These are phyloP conservation scores for Spergularia azorica DNA, from an alignment of 179 eudicot genomes.

Conservation along the genomic window DNA sequence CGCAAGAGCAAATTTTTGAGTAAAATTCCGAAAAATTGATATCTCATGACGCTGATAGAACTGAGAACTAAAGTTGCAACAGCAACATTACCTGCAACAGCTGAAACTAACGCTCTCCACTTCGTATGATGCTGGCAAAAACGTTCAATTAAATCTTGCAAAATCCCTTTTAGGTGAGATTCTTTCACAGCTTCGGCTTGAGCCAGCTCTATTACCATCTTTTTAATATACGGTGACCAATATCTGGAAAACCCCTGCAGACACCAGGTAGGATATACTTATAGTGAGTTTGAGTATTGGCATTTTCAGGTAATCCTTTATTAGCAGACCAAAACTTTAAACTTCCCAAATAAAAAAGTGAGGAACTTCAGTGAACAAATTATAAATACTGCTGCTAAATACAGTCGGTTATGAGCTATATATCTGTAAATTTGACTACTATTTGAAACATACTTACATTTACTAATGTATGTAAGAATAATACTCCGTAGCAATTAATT, in stretches of 20 bases:
- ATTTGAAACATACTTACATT: not conserved
- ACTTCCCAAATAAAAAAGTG: not conserved
- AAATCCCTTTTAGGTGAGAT: conserved; percentile 72
- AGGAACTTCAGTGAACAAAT: not conserved
- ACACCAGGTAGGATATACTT: conserved; percentile 4
- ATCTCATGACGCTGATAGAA: not conserved
- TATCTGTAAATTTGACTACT: not conserved
- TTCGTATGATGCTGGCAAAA: conserved; percentile 84
- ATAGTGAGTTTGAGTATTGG: not conserved
- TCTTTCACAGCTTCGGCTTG: conserved; percentile 86
- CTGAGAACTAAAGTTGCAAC: conserved; percentile 10
- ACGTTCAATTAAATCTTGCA: conserved; percentile 72
- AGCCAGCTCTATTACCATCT: conserved; percentile 62
- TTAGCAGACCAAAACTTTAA: not conserved
- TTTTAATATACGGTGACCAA: conserved; percentile 83
- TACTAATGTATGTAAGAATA: too few species aligned
- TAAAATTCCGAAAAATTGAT: not conserved
- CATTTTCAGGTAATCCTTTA: not conserved
- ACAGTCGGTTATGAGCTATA: not conserved
- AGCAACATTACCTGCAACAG: conserved; percentile 66
- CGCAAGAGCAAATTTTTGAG: not conserved
- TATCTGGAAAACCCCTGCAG: conserved; percentile 85
- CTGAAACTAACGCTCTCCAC: conserved; percentile 83
- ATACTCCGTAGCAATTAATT: not conserved
- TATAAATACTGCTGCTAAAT: not conserved